Conservation (phyloP, 2,329 filamentous ascomycete species). For the Plenodomus lindquistii region DNA sequence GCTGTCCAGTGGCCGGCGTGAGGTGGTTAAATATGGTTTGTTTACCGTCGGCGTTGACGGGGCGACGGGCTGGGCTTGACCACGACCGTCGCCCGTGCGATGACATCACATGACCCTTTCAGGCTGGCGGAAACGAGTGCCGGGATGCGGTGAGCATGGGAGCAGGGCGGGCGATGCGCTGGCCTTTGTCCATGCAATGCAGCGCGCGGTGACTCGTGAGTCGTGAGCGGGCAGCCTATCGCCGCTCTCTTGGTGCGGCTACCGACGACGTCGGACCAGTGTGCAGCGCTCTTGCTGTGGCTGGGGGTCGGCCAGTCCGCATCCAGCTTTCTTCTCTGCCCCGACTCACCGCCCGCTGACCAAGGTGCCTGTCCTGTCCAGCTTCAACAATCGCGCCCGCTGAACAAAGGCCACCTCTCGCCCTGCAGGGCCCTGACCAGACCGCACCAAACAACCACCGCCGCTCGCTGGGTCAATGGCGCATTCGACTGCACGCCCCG, state of each 20-base stretch:
- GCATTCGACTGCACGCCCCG: constrained; percentile 20
- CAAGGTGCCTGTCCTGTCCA: constrained; percentile 9
- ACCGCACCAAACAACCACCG: constrained; percentile 10
- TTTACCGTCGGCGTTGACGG: constrained; percentile 39
- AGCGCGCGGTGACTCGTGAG: too few relatives aligned
- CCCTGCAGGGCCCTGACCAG: constrained; percentile 22
- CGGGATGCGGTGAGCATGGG: background rate
- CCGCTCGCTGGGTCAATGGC: constrained; percentile 34
- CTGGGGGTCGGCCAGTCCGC: constrained; percentile 19
- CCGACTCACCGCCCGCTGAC: constrained; percentile 15
- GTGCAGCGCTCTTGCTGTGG: constrained; percentile 2
- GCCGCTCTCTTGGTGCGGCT: background rate
- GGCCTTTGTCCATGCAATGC: background rate
- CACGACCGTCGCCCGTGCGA: constrained; percentile 11
- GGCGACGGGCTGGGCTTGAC: constrained; percentile 26
- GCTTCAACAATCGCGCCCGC: constrained; percentile 28
- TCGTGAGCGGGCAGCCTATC: background rate
- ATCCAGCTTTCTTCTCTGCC: constrained; percentile 14
- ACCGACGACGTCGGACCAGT: background rate
- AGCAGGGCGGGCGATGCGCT: background rate
- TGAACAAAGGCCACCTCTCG: constrained; percentile 21
- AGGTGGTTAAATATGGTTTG: constrained; percentile 41
- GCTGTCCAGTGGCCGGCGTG: constrained; percentile 22
- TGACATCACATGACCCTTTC: constrained; percentile 34
- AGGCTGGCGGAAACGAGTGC: constrained; percentile 11